A percentile compares a stretch with the other conserved stretches of the same genome.
Evolutionary conservation across 2,329 filamentous ascomycete genomes (phyloP).

Genomic region (Graphilbum fragrans): DNA sequence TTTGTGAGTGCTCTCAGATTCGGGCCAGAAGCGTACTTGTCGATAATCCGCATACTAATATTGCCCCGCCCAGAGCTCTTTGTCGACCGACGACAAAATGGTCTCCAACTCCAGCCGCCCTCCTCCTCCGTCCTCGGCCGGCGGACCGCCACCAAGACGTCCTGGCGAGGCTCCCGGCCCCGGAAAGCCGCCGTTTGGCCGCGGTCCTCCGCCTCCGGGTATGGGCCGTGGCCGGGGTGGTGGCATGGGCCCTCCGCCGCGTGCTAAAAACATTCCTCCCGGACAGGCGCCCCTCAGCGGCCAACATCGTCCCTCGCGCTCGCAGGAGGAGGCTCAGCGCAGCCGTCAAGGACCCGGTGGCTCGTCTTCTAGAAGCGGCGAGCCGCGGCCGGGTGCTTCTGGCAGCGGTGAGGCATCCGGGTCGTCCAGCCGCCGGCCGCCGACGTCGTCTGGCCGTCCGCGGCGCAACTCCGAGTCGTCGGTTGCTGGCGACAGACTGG

Average conservation of each 20-base stretch:
- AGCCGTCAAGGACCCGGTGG: too few species aligned
- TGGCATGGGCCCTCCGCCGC: conserved; percentile 9
- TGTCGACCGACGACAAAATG: conserved; percentile 50
- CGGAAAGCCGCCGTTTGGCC: not conserved
- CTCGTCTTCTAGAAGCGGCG: too few species aligned
- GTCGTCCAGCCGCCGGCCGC: conserved; percentile 7
- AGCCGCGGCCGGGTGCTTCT: conserved; percentile 9
- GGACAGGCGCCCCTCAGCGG: conserved; percentile 22
- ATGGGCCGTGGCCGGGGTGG: not conserved
- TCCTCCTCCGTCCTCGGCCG: not conserved
- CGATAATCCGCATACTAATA: conserved; percentile 10
- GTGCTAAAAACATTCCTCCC: conserved; percentile 36
- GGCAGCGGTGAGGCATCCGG: conserved; percentile 9
- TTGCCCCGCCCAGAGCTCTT: conserved; percentile 46
- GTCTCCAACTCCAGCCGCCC: not conserved
- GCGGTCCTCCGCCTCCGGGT: not conserved
- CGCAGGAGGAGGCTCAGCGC: conserved; percentile 52
- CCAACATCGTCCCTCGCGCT: conserved; percentile 48
- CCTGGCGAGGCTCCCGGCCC: not conserved
- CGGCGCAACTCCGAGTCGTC: conserved; percentile 76
- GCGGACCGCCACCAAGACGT: conserved; percentile 10
- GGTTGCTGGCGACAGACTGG: conserved; percentile 37
- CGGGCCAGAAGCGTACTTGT: too few species aligned
- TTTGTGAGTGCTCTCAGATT: conserved; percentile 50
- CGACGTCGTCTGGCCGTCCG: conserved; percentile 31